Evolutionary conservation across 2,329 filamentous ascomycete genomes (phyloP).

Genomic region (Sphaerulina vaccinii): DNA sequence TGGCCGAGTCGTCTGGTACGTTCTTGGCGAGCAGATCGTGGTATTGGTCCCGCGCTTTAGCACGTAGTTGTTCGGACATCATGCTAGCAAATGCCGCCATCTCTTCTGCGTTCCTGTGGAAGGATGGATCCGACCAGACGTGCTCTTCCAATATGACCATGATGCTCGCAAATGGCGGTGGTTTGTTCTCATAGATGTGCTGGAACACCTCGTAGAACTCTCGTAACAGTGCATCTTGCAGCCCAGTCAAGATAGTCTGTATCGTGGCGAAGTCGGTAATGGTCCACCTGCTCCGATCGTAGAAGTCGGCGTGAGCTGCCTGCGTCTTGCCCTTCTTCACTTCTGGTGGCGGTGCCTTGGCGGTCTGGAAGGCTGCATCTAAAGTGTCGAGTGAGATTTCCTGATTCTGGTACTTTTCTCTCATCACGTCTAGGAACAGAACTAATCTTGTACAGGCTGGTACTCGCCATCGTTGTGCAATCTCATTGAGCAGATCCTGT

Average conservation of each 20-base stretch:
- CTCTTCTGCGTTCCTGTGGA: slow-evolving; percentile 68
- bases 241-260: slow-evolving; percentile 68
- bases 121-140: slow-evolving; percentile 74
- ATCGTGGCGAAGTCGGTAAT: slow-evolving; percentile 57
- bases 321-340: slow-evolving; percentile 47
- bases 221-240: slow-evolving; percentile 80
- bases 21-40: slow-evolving; percentile 73
- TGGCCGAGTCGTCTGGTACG: slow-evolving; percentile 74
- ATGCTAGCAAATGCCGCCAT: slow-evolving; percentile 69
- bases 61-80: slow-evolving; percentile 68
- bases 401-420: slow-evolving; percentile 80
- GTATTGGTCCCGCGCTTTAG: slow-evolving; percentile 78
- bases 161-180: slow-evolving; percentile 74
- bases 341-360: slow-evolving; percentile 66
- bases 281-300: slow-evolving; percentile 53
- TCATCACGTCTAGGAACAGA: slow-evolving; percentile 78
- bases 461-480: slow-evolving; percentile 85
- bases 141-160: slow-evolving; percentile 81
- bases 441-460: slow-evolving; percentile 78
- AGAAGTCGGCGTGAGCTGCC: slow-evolving; percentile 49
- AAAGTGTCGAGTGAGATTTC: slow-evolving; percentile 79
- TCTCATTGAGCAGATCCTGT: slow-evolving; percentile 77
- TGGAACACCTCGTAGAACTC: slow-evolving; percentile 87
- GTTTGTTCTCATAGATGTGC: slow-evolving; percentile 84
- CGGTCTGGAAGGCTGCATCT: slow-evolving; percentile 76